Evolutionary conservation across 2,329 filamentous ascomycete species (phyloP), one percentile per base, ranked within the genome.

Genomic region (Alternaria sp.): DNA sequence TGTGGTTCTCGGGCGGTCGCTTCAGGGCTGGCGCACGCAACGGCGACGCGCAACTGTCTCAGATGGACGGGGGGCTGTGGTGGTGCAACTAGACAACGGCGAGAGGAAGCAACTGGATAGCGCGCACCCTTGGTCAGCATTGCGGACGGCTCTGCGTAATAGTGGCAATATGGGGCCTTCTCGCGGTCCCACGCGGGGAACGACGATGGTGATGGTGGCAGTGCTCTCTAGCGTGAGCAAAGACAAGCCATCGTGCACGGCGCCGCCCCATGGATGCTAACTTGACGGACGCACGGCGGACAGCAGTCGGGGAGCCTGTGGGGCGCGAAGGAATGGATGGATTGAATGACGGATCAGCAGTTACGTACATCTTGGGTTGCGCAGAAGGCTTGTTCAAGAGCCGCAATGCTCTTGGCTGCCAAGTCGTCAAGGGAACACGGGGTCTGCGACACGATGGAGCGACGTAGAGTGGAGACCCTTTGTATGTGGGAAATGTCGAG

Each of bases 91-190:
- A 57, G 60, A 34, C 57, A 48, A 42, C 34, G 64, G 51, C 63
- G 54, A 52, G 53, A 57, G 26, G 38, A 62, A 57, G 51, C 55
- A 51, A 66, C 69, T 70, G 60, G 59, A 69, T 48, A 63, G 58
- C 61, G 69, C 64, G 64, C 63, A 56, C 59, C 66, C 32, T 61
- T 64, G 66, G 71, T 77, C 66, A 77, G 74, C 73, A 77, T 75
- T 64, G 68, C 68, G 73, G 66, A 68, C 43, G 52, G 60, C 59
- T 57, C 57, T 53, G 64, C 58, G 61, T 57, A 57, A 60, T 55
- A 67, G 71, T 65, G 68, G 66, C 66, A 63, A 62, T 60, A 48
- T 53, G 54, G 57, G 60, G 54, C 55, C 52, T 53, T 57, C 56
- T 66, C 51, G 59, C 66, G 65, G 68, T 57, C 52, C 59, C 61